Base-by-base conservation (phyloP, 176 grass and related monocot genomes). In the Carex scoparia region DNA sequence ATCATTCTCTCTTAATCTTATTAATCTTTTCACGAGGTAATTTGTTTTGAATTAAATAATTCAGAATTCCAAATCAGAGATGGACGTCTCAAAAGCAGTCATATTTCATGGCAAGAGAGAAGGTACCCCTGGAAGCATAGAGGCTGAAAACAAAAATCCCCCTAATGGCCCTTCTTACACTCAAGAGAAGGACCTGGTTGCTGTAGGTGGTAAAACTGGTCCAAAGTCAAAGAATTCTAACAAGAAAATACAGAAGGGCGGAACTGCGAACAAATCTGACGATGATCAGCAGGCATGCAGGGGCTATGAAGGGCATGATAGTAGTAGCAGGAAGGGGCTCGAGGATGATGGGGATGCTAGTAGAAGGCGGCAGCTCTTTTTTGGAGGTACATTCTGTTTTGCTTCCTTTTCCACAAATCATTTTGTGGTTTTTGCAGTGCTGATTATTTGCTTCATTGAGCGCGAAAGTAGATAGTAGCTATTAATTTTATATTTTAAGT, bases 211-310 rank as follows among this genome's bases (percentile, higher is more conserved):
- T 65, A 75, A 79, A 69, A 85, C 68, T 85, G 84, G 81, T 76
- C 63, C 84, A 61, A 89, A 89, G 44, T 68, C 80, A 76, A 95
- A 90, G 70, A 94, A 85, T 64, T 51, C 62, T 69, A 15, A 57
- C 27, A 78, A 78, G 23, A 78, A 15, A 56, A 78, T 35, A 32
- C 74, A 56, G 4, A 78, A 54, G 27, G 51, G 74, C 51, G 33
- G 16, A 56, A 46, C 68, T 55, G 88, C 70, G 3, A 85, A 88
- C 78, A 87, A 62, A 64, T 81, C 87, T 61, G 95, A 94, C 62
- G 85, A 94, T 92, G 95, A 98, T n/a, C 89, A 87, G 86, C 93
- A 95, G 65, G 93, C 91, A 71, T 98, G 91, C 80, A 95, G 89
- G 85, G 91, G 90, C 66, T 95, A 88, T 19, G 95, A 98, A 92